Evolutionary conservation across 75 land plant genomes (phyloP).

Genomic region (Gnetum montanum): DNA sequence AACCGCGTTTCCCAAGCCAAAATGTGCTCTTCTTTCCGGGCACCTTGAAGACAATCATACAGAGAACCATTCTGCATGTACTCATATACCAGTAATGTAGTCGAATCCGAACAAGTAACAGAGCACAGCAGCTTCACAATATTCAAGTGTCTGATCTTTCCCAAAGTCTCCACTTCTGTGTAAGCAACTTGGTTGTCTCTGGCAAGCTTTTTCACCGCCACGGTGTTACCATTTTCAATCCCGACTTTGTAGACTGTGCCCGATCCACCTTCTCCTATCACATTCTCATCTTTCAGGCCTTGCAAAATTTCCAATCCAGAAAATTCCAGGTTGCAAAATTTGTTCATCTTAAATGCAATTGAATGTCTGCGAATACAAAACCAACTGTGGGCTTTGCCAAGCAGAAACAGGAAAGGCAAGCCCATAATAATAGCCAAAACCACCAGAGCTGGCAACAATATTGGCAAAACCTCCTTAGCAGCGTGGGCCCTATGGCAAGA

Average conservation of each 20-base stretch:
- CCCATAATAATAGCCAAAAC: slow-evolving; percentile 3
- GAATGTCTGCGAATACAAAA: too few species aligned
- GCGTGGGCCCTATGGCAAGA: neutral
- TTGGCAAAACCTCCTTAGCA: neutral
- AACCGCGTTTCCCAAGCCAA: slow-evolving; percentile 53
- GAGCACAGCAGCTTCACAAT: slow-evolving; percentile 48
- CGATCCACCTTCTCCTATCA: slow-evolving; percentile 46
- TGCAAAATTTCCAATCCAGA: slow-evolving; percentile 14
- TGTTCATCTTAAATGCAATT: too few species aligned
- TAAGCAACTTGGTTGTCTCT: slow-evolving; percentile 23
- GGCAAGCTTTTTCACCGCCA: slow-evolving; percentile 52
- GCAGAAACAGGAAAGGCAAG: neutral
- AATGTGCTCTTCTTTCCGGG: neutral
- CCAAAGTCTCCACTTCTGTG: slow-evolving; percentile 38
- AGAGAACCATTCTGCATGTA: slow-evolving; percentile 60
- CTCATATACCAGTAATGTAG: slow-evolving; percentile 57
- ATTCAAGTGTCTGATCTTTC: slow-evolving; percentile 35
- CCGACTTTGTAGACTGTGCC: slow-evolving; percentile 40
- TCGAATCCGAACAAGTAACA: slow-evolving; percentile 27
- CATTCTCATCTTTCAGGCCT: slow-evolving; percentile 16
- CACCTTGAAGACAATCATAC: slow-evolving; percentile 40
- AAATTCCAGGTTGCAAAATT: slow-evolving; percentile 35
- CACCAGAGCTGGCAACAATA: neutral
- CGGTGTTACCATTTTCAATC: slow-evolving; percentile 5
- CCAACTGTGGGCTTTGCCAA: too few species aligned